Evolutionary conservation across 495 filamentous ascomycete genomes (phyloP).

Genomic region (Hypoxylon fragiforme): DNA sequence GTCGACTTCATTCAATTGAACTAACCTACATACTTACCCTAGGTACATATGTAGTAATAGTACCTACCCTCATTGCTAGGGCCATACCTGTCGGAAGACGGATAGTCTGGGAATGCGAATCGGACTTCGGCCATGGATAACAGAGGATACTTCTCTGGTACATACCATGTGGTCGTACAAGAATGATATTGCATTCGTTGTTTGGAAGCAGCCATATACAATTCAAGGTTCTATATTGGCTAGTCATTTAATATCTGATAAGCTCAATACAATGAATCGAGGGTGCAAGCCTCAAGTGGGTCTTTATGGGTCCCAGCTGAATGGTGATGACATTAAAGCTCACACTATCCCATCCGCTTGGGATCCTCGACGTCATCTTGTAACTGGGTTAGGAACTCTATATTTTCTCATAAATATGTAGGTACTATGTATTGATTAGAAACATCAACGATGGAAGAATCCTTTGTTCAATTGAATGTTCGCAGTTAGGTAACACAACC

Average conservation of each 20-base stretch:
- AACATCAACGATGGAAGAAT: no score
- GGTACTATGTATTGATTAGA: no score
- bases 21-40: not conserved
- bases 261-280: not conserved
- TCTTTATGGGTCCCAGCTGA: not conserved
- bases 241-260: not conserved
- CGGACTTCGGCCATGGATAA: slow-evolving; percentile 23
- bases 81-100: slow-evolving; percentile 26
- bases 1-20: not conserved
- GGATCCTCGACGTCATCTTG: no score
- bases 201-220: not conserved
- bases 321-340: no score
- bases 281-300: not conserved
- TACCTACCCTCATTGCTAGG: slow-evolving; percentile 3
- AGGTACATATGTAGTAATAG: slow-evolving; percentile 8
- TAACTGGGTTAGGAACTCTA: no score
- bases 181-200: not conserved
- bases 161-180: no score
- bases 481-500: no score
- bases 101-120: slow-evolving; percentile 7
- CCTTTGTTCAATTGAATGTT: no score
- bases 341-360: no score
- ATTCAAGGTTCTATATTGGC: not conserved
- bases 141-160: no score
- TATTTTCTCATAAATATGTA: no score